phyloP scores from a whole-genome alignment of 2,329 filamentous ascomycete genomes.

The Fusarium nodosum region DNA sequence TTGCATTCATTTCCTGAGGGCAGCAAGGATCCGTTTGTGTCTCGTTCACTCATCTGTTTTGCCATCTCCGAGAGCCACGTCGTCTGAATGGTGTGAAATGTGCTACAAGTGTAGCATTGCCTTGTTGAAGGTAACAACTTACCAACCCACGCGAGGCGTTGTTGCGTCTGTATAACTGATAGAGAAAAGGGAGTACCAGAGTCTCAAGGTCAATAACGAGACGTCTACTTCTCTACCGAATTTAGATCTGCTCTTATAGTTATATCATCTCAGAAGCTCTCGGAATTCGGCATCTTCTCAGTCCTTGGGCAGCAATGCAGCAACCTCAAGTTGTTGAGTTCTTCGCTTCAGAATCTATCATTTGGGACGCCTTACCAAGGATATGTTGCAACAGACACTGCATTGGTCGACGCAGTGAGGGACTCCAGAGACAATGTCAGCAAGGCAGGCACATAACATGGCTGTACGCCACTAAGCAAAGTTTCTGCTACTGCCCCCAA shows the following conservation, averaged over 20 bases:
- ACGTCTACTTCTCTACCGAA: neutral
- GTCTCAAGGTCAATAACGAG: constrained; percentile 2
- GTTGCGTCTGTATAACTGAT: neutral
- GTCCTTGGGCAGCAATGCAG: constrained; percentile 41
- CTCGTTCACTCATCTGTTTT: constrained; percentile 9
- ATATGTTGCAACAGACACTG: constrained; percentile 17
- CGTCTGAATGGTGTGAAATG: constrained; percentile 25
- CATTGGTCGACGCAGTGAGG: constrained; percentile 13
- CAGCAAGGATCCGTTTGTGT: constrained; percentile 26
- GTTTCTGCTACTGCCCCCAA: neutral
- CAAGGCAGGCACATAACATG: constrained; percentile 6
- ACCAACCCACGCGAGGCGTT: neutral
- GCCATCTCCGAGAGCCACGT: constrained; percentile 13
- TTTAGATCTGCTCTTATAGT: constrained; percentile 17
- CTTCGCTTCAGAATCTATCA: neutral
- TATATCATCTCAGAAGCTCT: constrained; percentile 17
- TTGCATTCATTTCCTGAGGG: constrained; percentile 4
- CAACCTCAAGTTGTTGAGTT: constrained; percentile 1
- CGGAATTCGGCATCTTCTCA: constrained; percentile 1
- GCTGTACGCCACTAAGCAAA: constrained; percentile 3
- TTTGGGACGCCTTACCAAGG: constrained; percentile 23
- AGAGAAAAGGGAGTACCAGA: neutral
- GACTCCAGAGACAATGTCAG: neutral
- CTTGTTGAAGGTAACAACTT: constrained; percentile 1
- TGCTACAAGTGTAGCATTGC: constrained; percentile 24